Percentiles rank a stretch among this genome's conserved stretches.
Conservation (phyloP, 75 land plant genomes). For the Larix kaempferi region DNA sequence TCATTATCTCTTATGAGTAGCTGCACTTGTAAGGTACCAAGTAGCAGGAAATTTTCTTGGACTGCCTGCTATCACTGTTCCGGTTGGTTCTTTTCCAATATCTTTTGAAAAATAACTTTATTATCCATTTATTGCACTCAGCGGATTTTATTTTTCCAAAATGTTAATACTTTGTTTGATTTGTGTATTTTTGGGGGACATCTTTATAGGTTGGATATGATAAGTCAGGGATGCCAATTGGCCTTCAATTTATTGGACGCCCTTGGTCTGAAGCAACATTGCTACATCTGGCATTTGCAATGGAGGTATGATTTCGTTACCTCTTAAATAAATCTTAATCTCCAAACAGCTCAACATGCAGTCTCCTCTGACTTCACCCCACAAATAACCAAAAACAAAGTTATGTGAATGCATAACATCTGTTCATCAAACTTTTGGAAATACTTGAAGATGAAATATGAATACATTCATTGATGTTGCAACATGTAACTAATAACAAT, state of each 20-base stretch:
- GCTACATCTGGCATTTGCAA: conserved; percentile 66
- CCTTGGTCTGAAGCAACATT: conserved; percentile 95
- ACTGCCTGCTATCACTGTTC: conserved; percentile 78
- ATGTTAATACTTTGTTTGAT: neutral
- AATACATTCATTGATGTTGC: neutral
- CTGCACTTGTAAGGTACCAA: conserved; percentile 71
- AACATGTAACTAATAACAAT: neutral
- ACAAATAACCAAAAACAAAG: neutral
- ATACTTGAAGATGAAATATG: conserved; percentile 1
- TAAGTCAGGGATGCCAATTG: conserved; percentile 81
- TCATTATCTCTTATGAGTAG: conserved; percentile 23
- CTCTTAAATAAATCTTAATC: neutral
- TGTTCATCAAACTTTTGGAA: neutral
- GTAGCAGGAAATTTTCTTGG: conserved; percentile 87
- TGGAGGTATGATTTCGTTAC: conserved; percentile 55
- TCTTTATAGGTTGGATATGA: conserved; percentile 81
- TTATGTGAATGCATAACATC: neutral
- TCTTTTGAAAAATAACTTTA: neutral
- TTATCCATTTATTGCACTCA: neutral
- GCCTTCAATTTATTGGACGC: conserved; percentile 83
- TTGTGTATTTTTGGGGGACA: neutral
- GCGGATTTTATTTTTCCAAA: neutral
- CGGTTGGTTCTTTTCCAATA: conserved; percentile 26
- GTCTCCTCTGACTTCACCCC: too few relatives aligned
- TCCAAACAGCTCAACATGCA: neutral